Percentiles rank a stretch among this genome's conserved stretches.
phyloP scores from a whole-genome alignment of 2,329 filamentous ascomycete species.

The Fusarium sororula region DNA sequence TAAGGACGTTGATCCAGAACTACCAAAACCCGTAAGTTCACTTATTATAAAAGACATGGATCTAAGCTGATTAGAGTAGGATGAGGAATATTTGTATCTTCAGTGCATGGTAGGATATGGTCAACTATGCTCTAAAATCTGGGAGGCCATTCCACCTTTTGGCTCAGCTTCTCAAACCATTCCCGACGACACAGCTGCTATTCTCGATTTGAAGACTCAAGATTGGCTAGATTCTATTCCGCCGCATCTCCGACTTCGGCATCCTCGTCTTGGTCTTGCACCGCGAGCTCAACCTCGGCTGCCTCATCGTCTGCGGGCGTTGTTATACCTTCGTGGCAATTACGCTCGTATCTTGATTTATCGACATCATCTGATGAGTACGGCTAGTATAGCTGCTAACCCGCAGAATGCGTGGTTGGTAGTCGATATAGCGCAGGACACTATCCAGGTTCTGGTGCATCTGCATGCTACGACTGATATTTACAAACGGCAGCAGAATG shows the following conservation, averaged over 20 bases:
- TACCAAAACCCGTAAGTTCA: slow-evolving; percentile 53
- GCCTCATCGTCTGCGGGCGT: slow-evolving; percentile 52
- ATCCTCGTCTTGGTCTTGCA: slow-evolving; percentile 49
- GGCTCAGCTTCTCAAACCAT: slow-evolving; percentile 47
- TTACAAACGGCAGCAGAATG: slow-evolving; percentile 42
- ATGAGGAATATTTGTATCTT: slow-evolving; percentile 50
- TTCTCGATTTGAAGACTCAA: slow-evolving; percentile 54
- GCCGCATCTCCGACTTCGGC: slow-evolving; percentile 48
- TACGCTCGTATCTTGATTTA: slow-evolving; percentile 56
- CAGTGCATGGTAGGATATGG: slow-evolving; percentile 60
- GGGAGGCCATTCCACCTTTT: slow-evolving; percentile 54
- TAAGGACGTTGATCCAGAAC: slow-evolving; percentile 58
- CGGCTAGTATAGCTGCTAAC: slow-evolving; percentile 49
- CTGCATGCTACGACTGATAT: slow-evolving; percentile 42
- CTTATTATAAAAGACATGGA: too few species aligned
- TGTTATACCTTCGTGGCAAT: slow-evolving; percentile 57
- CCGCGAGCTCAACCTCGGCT: slow-evolving; percentile 46
- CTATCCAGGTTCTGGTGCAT: slow-evolving; percentile 42
- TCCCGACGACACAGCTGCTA: slow-evolving; percentile 50
- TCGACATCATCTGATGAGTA: slow-evolving; percentile 52
- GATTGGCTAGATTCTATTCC: slow-evolving; percentile 59
- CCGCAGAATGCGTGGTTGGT: slow-evolving; percentile 49
- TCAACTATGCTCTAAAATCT: slow-evolving; percentile 56
- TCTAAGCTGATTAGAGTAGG: slow-evolving; percentile 18
- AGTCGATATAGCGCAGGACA: slow-evolving; percentile 46